Base-by-base conservation (phyloP, 2,329 filamentous ascomycete genomes). In the Neurospora sp. region DNA sequence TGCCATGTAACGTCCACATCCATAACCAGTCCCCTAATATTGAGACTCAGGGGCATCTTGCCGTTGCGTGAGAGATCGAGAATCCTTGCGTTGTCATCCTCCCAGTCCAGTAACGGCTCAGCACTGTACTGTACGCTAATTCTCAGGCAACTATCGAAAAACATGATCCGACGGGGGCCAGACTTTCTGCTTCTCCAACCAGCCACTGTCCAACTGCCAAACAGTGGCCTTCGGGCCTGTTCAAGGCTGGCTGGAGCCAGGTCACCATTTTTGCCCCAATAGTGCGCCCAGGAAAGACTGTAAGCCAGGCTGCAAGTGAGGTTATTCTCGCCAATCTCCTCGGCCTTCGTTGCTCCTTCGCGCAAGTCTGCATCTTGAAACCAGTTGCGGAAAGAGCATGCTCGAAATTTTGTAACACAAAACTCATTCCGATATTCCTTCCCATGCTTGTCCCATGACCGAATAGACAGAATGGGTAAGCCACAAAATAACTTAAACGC, bases 151-250 rank as follows among this genome's bases (percentile, higher is more conserved):
- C 6, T 58, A 23, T 58, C 23, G 4, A 28, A 58, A 2, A 9
- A 0, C 0, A 0, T 8, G 2, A 7, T 28, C 9, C 0, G 0
- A 9, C 0, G 0, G 0, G 46, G 46, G 2, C 8, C 1, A 17
- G 0, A 33, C 6, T 33, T 58, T 17, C 11, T 28, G 46, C 23
- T 58, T 33, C 46, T 58, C 46, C 46, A 58, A 33, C 46, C 23
- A 33, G 46, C 46, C 46, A 4, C 0, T 9, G 23, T 28, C 46
- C 46, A 58, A 23, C 46, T 58, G 23, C 46, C 23, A 58, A 58
- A 33, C 5, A 33, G 0, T 9, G 2, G 0, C 6, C 46, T 58
- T 33, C 46, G 19, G 46, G 23, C 46, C 46, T 1, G 5, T 33
- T 58, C 46, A 1, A 58, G 17, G 43, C 5, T 3, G 43, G 19